phyloP scores from a whole-genome alignment of 306 rosid species.

The Ormosia emarginata region DNA sequence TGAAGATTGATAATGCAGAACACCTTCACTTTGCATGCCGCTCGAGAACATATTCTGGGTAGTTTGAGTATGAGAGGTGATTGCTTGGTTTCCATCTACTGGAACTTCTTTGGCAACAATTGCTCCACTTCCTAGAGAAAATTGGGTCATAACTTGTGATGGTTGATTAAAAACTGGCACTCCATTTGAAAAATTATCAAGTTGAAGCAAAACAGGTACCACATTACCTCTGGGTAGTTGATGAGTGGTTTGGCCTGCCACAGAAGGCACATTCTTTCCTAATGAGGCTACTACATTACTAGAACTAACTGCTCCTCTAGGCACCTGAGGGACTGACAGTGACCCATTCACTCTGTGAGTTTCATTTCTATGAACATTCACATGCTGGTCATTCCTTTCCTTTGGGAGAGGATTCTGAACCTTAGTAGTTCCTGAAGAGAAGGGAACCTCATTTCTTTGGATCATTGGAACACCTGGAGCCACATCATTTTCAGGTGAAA shows the following conservation, averaged over 20 bases:
- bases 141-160: slow-evolving; percentile 32
- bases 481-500: slow-evolving; percentile 75
- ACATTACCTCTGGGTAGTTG: slow-evolving; percentile 45
- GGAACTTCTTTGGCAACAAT: slow-evolving; percentile 35
- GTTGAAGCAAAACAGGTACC: slow-evolving; percentile 59
- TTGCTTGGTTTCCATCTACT: slow-evolving; percentile 34
- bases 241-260: slow-evolving; percentile 32
- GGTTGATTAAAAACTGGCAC: slow-evolving; percentile 41
- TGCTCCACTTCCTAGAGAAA: slow-evolving; percentile 46
- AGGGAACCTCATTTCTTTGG: slow-evolving; percentile 53
- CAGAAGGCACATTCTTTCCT: slow-evolving; percentile 32
- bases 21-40: slow-evolving; percentile 25
- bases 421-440: slow-evolving; percentile 42
- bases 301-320: slow-evolving; percentile 36
- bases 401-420: slow-evolving; percentile 44
- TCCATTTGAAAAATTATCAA: slow-evolving; percentile 42
- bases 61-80: slow-evolving; percentile 40
- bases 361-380: slow-evolving; percentile 34
- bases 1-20: slow-evolving; percentile 26
- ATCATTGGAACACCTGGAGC: slow-evolving; percentile 85
- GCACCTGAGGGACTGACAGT: slow-evolving; percentile 35
- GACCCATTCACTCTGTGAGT: slow-evolving; percentile 35
- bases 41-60: slow-evolving; percentile 36
- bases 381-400: slow-evolving; percentile 42
- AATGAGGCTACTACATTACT: slow-evolving; percentile 35